A percentile compares a stretch with the other conserved stretches of the same genome.
Conservation (phyloP, 208 protist genomes). For the Leishmania mexicana region DNA sequence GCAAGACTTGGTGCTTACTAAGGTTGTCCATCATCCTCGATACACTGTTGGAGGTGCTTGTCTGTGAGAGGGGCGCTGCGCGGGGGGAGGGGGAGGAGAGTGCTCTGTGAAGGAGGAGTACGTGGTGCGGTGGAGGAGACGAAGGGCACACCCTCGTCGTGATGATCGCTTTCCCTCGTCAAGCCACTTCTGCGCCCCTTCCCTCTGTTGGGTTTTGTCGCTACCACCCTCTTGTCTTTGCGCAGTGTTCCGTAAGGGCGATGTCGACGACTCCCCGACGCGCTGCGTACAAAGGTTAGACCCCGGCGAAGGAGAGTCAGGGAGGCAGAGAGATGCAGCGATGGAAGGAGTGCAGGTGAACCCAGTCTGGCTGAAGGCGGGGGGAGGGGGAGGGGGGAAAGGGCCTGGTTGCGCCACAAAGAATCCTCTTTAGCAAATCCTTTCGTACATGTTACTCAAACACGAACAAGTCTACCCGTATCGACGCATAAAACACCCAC, state of each 20-base stretch:
- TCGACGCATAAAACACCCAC: not conserved
- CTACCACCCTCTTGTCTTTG: not conserved
- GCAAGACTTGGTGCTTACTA: slow-evolving; percentile 23
- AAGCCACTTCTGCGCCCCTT: not conserved
- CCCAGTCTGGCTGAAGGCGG: not conserved
- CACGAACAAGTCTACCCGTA: not conserved
- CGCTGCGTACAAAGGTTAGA: not conserved
- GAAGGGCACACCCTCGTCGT: not conserved
- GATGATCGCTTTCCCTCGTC: not conserved
- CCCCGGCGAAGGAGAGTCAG: not conserved
- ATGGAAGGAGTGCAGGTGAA: not conserved
- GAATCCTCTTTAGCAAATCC: not conserved
- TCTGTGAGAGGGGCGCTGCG: not conserved
- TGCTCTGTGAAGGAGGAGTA: not conserved
- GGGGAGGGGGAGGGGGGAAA: not conserved
- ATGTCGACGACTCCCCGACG: not conserved
- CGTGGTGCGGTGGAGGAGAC: not conserved
- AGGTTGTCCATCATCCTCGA: slow-evolving; percentile 14
- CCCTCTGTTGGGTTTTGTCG: not conserved
- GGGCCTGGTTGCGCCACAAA: not conserved
- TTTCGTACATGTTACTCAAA: not conserved
- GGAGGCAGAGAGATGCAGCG: not conserved
- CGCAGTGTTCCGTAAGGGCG: not conserved
- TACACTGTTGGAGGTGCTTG: not conserved
- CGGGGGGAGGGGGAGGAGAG: not conserved